Percentiles rank a stretch among this genome's conserved stretches.
Conservation (phyloP, 108 stramenopile genomes). For the Cyclotella kingstonii region DNA sequence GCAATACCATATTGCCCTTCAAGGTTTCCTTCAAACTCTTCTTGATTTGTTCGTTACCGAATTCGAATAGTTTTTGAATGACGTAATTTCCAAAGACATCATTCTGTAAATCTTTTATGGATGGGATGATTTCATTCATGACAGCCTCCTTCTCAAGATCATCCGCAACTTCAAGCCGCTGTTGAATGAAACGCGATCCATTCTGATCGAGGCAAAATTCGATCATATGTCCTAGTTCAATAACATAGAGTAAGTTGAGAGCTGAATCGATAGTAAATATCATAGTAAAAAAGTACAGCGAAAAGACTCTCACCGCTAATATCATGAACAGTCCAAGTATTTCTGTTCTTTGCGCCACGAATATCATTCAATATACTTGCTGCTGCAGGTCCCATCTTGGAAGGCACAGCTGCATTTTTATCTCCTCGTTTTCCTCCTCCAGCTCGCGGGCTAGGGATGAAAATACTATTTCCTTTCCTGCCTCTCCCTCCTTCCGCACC, state of each 20-base stretch:
- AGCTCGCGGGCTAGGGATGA: slow-evolving; percentile 25
- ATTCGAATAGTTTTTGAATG: slow-evolving; percentile 95
- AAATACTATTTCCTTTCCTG: slow-evolving; percentile 22
- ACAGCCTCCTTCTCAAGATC: slow-evolving; percentile 78
- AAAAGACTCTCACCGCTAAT: slow-evolving; percentile 33
- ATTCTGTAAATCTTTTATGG: slow-evolving; percentile 65
- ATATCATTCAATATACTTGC: slow-evolving; percentile 62
- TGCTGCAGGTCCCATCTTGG: slow-evolving; percentile 50
- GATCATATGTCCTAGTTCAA: slow-evolving; percentile 64
- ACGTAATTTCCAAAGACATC: slow-evolving; percentile 97
- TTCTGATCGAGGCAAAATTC: slow-evolving; percentile 98
- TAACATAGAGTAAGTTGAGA: too few species aligned
- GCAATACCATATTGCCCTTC: slow-evolving; percentile 75
- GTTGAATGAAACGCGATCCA: slow-evolving; percentile 97
- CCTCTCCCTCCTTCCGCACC: slow-evolving; percentile 9
- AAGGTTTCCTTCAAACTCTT: slow-evolving; percentile 58
- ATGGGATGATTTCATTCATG: slow-evolving; percentile 82
- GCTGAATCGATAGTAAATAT: background rate
- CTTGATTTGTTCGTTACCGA: slow-evolving; percentile 82
- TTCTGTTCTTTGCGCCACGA: slow-evolving; percentile 71
- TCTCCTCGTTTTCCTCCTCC: slow-evolving; percentile 24
- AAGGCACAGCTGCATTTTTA: slow-evolving; percentile 33
- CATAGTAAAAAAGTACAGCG: background rate
- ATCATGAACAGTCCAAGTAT: slow-evolving; percentile 68
- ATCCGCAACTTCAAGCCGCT: slow-evolving; percentile 88